Evolutionary conservation across 2,329 filamentous ascomycete species (phyloP), one percentile per base, ranked within the genome.

Genomic region (Pseudomassariella vexata): DNA sequence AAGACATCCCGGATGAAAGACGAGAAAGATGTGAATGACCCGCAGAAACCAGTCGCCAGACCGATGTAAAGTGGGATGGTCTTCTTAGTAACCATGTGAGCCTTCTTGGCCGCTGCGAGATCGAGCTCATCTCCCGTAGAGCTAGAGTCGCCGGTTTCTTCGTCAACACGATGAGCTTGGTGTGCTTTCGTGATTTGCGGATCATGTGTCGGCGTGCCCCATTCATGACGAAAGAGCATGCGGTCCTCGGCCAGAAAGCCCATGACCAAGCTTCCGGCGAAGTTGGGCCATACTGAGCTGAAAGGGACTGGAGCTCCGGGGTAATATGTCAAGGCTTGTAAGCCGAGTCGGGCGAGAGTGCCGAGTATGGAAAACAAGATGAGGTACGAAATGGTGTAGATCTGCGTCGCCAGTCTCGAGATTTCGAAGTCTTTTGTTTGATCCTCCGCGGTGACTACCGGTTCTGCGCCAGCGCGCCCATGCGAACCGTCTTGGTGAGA

Each of bases 21-120:
- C 0, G 88, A 94, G 58, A 95, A 95, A 8, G 83, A 89, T 0
- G 89, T 95, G 49, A 92, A 85, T 44, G 84, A 89, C 40, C 90
- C 86, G 49, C 87, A 94, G 56, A 92, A 92, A 9, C 84, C 90
- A 0, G 84, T 94, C 0, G 85, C 76, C 5, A 95, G 73, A 30
- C 85, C 89, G 37, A 94, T 82, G 52, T 94, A 95, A 1, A 95
- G 66, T 0, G 90, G 89, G 18, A 94, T 83, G 0, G 84, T 85
- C 63, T 94, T 94, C 54, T 95, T 95, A 18, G 68, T 61, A 5
- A 77, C 66, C 22, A 71, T 55, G 50, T 84, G 76, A 2, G 67
- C 68, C 49, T 80, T 73, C 45, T 69, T 72, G 5, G 65, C 66
- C 3, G 65, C 61, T 6, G 55, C 53, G 4, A 68, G 43, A 34